Evolutionary conservation across 768 basidiomycete genomes (phyloP).

Genomic region (Leccinum disarticulatum): DNA sequence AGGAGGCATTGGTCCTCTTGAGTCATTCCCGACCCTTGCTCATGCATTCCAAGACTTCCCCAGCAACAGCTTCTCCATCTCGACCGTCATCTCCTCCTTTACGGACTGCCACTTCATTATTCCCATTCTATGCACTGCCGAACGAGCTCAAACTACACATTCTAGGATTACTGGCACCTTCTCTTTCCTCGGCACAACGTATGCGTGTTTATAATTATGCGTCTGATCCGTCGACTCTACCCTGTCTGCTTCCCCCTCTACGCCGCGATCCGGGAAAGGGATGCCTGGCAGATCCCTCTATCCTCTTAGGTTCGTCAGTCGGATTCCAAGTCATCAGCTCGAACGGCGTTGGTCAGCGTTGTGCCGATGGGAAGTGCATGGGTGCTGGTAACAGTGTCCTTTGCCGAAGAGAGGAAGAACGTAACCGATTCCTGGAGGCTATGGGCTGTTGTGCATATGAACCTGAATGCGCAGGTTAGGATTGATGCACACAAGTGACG

Average conservation of each 20-base stretch:
- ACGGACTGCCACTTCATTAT: constrained; percentile 20
- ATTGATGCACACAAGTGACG: too few species aligned
- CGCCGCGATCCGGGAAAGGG: constrained; percentile 19
- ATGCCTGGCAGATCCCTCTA: constrained; percentile 24
- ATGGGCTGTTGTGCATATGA: constrained; percentile 52
- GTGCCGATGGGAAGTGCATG: constrained; percentile 41
- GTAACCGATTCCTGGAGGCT: constrained; percentile 42
- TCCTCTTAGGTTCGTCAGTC: constrained; percentile 13
- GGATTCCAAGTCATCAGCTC: constrained; percentile 7
- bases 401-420: constrained; percentile 43
- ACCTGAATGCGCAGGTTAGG: constrained; percentile 16
- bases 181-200: constrained; percentile 55
- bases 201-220: constrained; percentile 57
- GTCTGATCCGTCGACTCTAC: constrained; percentile 48
- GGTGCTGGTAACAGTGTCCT: constrained; percentile 38
- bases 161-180: constrained; percentile 55
- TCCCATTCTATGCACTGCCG: constrained; percentile 48
- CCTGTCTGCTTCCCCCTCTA: constrained; percentile 37
- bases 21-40: constrained; percentile 49
- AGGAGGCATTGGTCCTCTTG: constrained; percentile 51
- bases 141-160: constrained; percentile 57
- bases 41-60: constrained; percentile 29
- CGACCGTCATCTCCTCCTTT: constrained; percentile 15
- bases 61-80: constrained; percentile 13
- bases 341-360: constrained; percentile 23